Evolutionary conservation across 2,329 filamentous ascomycete genomes (phyloP), one percentile per base, ranked within the genome.

Genomic region (Cadophora sp.): DNA sequence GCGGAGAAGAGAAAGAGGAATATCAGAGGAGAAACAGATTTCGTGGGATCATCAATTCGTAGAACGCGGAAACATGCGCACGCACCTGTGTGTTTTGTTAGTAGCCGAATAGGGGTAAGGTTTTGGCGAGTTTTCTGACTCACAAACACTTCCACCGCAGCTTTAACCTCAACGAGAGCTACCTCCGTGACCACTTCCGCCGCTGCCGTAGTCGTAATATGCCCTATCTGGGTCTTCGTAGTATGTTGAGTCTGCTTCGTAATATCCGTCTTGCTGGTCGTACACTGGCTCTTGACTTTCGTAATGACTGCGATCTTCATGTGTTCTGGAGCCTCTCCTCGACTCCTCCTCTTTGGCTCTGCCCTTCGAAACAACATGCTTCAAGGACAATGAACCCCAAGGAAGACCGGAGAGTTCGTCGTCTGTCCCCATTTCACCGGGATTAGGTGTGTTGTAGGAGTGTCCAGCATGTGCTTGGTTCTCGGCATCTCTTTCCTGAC

Each of bases 311-410:
- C 69, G 64, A 5, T 73, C 73, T 24, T 73, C 71, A 18, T 73
- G 71, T 27, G 68, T 64, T 50, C 69, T 62, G 20, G 80, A 80
- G 36, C 78, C 81, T 48, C 76, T 74, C 56, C 78, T 75, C 6
- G 80, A 83, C 60, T 75, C 79, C 66, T 80, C 79, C 69, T 84
- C 82, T 68, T 80, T 81, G 33, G 74, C 77, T 68, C 78, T 81
- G 16, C 83, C 82, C 30, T 78, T 76, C 45, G 79, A 77, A 41
- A 85, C 78, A 14, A 84, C 78, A 68, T 85, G 80, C 47, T 81
- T 83, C 79, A 93, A 83, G 68, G 84, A 90, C 70, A 92, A 78
- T 22, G 89, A 85, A 43, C 91, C 91, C 91, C 90, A 93, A 0
- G 91, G 91, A 3, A 93, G 80, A 0, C 91, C 91, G 0, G 89